Evolutionary conservation across 106 monocot genomes (phyloP).

Genomic region (Dendrobium officinale): DNA sequence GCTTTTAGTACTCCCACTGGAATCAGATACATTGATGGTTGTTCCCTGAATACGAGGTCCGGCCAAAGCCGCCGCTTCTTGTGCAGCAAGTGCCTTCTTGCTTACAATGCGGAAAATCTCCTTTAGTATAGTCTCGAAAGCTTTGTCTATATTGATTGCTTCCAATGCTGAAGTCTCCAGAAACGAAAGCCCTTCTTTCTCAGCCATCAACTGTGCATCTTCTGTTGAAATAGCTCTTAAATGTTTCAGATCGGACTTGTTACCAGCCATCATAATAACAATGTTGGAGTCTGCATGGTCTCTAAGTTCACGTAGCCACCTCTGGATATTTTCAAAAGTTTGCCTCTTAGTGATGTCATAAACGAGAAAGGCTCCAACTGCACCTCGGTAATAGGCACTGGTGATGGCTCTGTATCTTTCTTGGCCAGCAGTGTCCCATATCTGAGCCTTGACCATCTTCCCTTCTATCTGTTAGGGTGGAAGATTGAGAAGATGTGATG

Average conservation of each 20-base stretch:
- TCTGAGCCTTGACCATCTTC: slow-evolving; percentile 44
- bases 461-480: slow-evolving; percentile 28
- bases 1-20: neutral
- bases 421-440: slow-evolving; percentile 60
- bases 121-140: slow-evolving; percentile 40
- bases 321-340: slow-evolving; percentile 41
- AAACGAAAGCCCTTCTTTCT: slow-evolving; percentile 42
- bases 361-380: slow-evolving; percentile 40
- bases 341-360: slow-evolving; percentile 43
- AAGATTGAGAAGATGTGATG: neutral
- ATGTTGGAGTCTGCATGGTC: slow-evolving; percentile 52
- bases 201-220: slow-evolving; percentile 38
- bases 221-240: slow-evolving; percentile 34
- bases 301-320: slow-evolving; percentile 54
- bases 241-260: slow-evolving; percentile 53
- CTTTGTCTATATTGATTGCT: slow-evolving; percentile 44
- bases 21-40: slow-evolving; percentile 1
- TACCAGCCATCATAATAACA: slow-evolving; percentile 42
- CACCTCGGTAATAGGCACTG: slow-evolving; percentile 52
- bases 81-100: slow-evolving; percentile 27
- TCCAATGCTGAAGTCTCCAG: slow-evolving; percentile 62
- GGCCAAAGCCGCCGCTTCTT: neutral
- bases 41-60: slow-evolving; percentile 1
- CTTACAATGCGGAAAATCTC: slow-evolving; percentile 46
- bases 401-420: slow-evolving; percentile 51